Evolutionary conservation across 1,284 basidiomycete species (phyloP), one percentile per base, ranked within the genome.

Genomic region (Marasmius oreades): DNA sequence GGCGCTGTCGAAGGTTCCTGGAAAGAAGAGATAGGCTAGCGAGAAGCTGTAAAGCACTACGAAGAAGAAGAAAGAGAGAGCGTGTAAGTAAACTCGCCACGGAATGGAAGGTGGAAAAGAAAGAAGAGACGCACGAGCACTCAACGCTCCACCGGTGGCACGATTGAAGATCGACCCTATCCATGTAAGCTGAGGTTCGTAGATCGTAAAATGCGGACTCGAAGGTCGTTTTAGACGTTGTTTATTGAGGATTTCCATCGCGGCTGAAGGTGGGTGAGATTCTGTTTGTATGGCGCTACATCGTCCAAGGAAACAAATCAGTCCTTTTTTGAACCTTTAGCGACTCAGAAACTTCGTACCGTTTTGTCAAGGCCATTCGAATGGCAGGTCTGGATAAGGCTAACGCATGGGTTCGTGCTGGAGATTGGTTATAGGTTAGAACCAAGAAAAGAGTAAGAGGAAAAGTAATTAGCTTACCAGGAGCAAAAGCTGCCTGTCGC

Each of bases 161-260:
- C 96, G 90, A 77, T 98, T 89, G 31, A 81, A 81, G 66, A 96
- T 94, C 14, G 94, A 97, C 2, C 75, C 80, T 55, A 88, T 37
- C 93, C 92, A 97, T 44, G 96, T 98, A 47, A 94, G 73, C 72
- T 98, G 95, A 20, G 93, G 94, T 72, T 97, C 92, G 77, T 98
- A 99, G 73, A 98, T 98, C 51, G 92, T 92, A 66, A 95, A 90
- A 73, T 98, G 94, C 22, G 97, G 96, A 66, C 89, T 92, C 57
- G 81, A 89, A 18, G 97, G 96, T 28, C 96, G 88, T 51, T 80
- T 77, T 52, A 90, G 75, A 62, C 96, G 86, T 72, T 98, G 95
- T 62, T 83, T 71, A 79, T 99, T 96, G 61, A 98, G 78, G 61
- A 96, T 85, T 5, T 79, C 79, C 45, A 77, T 72, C 48, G 83